Percentiles rank a stretch among this genome's conserved stretches.
phyloP scores from a whole-genome alignment of 1,139 yeast species.

The Kodamaea anthophila region DNA sequence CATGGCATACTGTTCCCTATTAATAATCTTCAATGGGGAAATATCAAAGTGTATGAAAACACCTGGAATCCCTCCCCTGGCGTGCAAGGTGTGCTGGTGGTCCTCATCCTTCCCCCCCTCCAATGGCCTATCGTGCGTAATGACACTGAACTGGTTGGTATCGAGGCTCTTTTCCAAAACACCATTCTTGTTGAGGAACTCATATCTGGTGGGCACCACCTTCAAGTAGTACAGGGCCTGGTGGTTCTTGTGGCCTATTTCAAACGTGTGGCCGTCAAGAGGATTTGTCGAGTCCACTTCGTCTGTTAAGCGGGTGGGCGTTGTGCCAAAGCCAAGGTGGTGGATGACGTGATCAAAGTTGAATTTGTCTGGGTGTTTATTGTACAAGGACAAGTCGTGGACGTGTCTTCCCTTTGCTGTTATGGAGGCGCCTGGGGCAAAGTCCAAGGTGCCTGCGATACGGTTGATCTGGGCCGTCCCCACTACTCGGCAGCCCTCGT shows the following conservation, averaged over 20 bases:
- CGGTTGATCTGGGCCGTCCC: conserved; percentile 80
- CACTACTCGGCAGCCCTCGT: conserved; percentile 81
- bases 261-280: conserved; percentile 49
- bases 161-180: conserved; percentile 37
- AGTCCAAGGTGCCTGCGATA: conserved; percentile 86
- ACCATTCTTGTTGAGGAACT: conserved; percentile 46
- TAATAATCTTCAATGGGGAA: conserved; percentile 87
- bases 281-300: conserved; percentile 51
- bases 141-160: conserved; percentile 89
- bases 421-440: conserved; percentile 84
- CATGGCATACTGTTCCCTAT: conserved; percentile 70
- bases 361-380: conserved; percentile 46
- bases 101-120: conserved; percentile 85
- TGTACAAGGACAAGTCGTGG: conserved; percentile 78
- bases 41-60: conserved; percentile 84
- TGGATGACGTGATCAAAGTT: conserved; percentile 70
- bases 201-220: conserved; percentile 87
- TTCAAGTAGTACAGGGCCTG: conserved; percentile 74
- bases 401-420: conserved; percentile 56
- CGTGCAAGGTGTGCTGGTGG: conserved; percentile 82
- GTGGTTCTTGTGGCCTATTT: conserved; percentile 50
- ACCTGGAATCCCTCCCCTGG: conserved; percentile 88
- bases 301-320: conserved; percentile 25
- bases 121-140: conserved; percentile 81
- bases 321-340: conserved; percentile 79